Base-by-base conservation (phyloP, 176 grass and related monocot species). In the Urochloa ruziziensis region DNA sequence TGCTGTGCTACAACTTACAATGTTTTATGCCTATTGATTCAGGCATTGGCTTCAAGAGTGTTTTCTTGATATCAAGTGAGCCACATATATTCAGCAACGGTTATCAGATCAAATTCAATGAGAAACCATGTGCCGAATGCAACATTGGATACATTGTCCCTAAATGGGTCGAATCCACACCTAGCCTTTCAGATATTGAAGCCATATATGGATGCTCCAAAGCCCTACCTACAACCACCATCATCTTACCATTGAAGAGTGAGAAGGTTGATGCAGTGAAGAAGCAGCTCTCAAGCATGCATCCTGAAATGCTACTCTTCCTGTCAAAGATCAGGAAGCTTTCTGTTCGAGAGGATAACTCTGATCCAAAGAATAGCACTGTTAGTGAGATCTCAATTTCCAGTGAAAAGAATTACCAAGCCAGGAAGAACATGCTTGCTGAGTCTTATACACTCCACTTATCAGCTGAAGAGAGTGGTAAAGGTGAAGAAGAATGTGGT, bases 91-190 rank as follows among this genome's bases (percentile, higher is more conserved):
- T n/a, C n/a, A n/a, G n/a, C n/a, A n/a, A n/a, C n/a, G n/a, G n/a
- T n/a, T n/a, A n/a, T n/a, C n/a, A n/a, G n/a, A n/a, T n/a, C n/a
- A n/a, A n/a, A n/a, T n/a, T n/a, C n/a, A n/a, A n/a, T n/a, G n/a
- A n/a, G n/a, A n/a, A n/a, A n/a, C n/a, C n/a, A n/a, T n/a, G n/a
- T n/a, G n/a, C n/a, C n/a, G n/a, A n/a, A n/a, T n/a, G n/a, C 29
- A 83, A 80, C n/a, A 66, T 97, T 54, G 94, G 94, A 37, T 97
- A 94, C 79, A 91, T 97, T 83, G 94, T 97, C 3, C 94, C 94
- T n/a, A 79, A 94, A 44, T 97, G 94, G 94, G 89, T 97, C 23
- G 87, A 94, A 19, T 65, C 83, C 3, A 82, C 66, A 34, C 87
- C 94, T 10, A 91, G 46, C 34, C 10, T 91, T 28, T 68, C 86